phyloP scores from a whole-genome alignment of 352 stramenopile species.

The Thraustochytrium sp. region DNA sequence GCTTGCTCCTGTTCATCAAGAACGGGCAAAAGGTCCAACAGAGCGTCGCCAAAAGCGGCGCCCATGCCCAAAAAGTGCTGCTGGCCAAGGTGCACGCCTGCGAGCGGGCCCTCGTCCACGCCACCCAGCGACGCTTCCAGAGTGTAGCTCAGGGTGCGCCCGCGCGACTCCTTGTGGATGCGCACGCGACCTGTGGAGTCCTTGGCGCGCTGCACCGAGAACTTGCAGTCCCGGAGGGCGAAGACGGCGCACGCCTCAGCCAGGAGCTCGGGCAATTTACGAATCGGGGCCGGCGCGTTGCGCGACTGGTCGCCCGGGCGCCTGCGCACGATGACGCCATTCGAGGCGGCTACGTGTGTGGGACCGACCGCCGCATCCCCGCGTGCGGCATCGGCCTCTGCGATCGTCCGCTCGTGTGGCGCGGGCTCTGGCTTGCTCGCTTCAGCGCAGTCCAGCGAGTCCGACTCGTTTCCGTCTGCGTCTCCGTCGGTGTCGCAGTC shows the following conservation, averaged over 20 bases:
- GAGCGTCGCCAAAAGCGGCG: conserved; percentile 7
- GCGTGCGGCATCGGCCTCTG: no score
- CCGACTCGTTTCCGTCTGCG: neutral
- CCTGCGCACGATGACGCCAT: neutral
- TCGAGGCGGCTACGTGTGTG: neutral
- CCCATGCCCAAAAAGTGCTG: conserved; percentile 14
- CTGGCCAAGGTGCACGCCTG: neutral
- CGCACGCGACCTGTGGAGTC: conserved; percentile 2
- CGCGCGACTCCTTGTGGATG: neutral
- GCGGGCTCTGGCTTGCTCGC: no score
- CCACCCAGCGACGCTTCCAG: conserved; percentile 27
- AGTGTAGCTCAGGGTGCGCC: conserved; percentile 18
- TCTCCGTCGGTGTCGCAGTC: neutral
- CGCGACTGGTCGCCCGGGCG: neutral
- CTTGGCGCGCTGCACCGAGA: neutral
- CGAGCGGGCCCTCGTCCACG: neutral
- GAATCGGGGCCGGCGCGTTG: neutral
- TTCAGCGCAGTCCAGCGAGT: no score
- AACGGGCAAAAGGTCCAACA: neutral
- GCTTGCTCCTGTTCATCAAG: neutral
- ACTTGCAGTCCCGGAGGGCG: conserved; percentile 2
- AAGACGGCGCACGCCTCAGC: neutral
- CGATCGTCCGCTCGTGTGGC: no score
- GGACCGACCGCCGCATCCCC: no score
- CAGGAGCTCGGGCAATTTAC: neutral